A percentile compares a stretch with the other conserved stretches of the same genome.
These are phyloP conservation scores for Zygnema cylindricum DNA, from an alignment of 139 green algal species.

Conservation along the genomic window DNA sequence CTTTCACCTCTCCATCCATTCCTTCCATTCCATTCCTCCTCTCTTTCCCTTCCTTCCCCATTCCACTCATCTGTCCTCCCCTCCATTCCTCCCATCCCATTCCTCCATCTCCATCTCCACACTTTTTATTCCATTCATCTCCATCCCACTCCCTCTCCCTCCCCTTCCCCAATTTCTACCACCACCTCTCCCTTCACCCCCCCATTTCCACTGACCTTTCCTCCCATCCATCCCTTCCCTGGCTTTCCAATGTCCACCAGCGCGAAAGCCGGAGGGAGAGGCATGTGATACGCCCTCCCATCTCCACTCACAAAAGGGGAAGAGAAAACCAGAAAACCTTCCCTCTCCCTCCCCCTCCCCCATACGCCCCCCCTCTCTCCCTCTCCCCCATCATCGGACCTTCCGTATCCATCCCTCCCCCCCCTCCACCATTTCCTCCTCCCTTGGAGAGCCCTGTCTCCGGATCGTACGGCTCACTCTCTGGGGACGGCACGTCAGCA, in stretches of 20 bases:
- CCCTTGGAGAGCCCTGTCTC: neutral
- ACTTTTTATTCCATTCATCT: too few relatives aligned
- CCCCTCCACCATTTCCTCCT: neutral
- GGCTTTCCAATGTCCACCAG: neutral
- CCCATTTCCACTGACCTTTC: neutral
- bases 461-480: neutral
- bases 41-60: neutral
- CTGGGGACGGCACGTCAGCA: neutral
- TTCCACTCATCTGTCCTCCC: neutral
- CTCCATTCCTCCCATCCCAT: neutral
- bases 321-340: too few relatives aligned
- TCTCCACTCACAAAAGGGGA: too few relatives aligned
- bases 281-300: neutral
- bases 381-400: neutral
- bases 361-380: neutral
- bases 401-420: neutral
- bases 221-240: neutral
- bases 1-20: neutral
- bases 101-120: neutral
- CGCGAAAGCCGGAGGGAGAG: neutral
- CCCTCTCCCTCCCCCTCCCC: too few relatives aligned
- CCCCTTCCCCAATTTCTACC: too few relatives aligned
- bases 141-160: too few relatives aligned
- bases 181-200: too few relatives aligned
- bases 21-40: neutral